phyloP scores from a whole-genome alignment of 2,329 filamentous ascomycete genomes.

The Alternaria novae-zelandiae region DNA sequence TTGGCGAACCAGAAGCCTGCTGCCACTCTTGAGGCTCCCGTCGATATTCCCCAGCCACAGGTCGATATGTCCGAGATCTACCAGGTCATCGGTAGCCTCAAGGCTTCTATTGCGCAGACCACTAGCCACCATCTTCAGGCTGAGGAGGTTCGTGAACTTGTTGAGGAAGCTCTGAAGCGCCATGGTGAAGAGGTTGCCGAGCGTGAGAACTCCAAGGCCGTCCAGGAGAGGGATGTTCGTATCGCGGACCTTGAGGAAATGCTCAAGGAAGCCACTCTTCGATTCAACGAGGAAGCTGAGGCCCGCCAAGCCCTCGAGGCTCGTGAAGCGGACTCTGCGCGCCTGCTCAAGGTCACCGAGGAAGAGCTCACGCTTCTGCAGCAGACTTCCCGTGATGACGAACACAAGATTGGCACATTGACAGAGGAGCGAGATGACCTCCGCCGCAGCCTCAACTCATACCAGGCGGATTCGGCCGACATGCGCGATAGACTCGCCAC shows the following conservation, averaged over 20 bases:
- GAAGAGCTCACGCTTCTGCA: constrained; percentile 57
- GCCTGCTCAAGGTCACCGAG: constrained; percentile 56
- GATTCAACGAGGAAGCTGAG: constrained; percentile 50
- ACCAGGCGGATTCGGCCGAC: constrained; percentile 50
- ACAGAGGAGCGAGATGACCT: constrained; percentile 52
- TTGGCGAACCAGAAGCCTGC: constrained; percentile 40
- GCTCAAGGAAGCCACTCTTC: constrained; percentile 42
- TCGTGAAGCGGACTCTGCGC: constrained; percentile 52
- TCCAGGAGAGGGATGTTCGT: constrained; percentile 41
- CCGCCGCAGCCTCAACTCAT: constrained; percentile 47
- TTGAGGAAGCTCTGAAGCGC: constrained; percentile 47
- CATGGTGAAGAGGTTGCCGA: constrained; percentile 39
- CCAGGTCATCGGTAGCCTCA: constrained; percentile 56
- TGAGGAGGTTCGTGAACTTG: constrained; percentile 49
- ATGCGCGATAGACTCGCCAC: constrained; percentile 59
- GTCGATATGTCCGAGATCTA: constrained; percentile 53
- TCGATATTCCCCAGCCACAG: constrained; percentile 45
- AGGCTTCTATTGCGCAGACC: constrained; percentile 55
- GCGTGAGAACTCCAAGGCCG: constrained; percentile 36
- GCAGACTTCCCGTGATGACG: constrained; percentile 52
- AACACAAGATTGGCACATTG: constrained; percentile 50
- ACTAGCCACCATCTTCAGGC: constrained; percentile 54
- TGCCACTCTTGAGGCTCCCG: constrained; percentile 36
- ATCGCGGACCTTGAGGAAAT: constrained; percentile 45
- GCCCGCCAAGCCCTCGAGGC: constrained; percentile 52